A percentile compares a stretch with the other conserved stretches of the same genome.
These are phyloP conservation scores for Phytophthora fragariaefolia DNA, from an alignment of 352 stramenopile species.

Conservation along the genomic window DNA sequence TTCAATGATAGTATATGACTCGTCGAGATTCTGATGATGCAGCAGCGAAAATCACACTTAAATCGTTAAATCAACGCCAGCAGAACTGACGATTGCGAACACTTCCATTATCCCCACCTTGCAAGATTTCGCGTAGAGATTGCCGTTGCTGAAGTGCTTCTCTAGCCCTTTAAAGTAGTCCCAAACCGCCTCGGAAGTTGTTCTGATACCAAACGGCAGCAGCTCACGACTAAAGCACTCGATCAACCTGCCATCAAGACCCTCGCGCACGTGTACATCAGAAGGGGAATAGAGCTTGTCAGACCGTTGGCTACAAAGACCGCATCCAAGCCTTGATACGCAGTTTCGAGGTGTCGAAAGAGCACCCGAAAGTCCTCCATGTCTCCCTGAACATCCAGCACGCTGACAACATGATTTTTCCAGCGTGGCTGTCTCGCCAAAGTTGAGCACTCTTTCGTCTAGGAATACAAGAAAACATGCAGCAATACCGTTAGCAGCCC, in stretches of 20 bases:
- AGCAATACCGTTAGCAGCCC: background rate
- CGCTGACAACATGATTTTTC: background rate
- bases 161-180: background rate
- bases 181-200: background rate
- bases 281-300: background rate
- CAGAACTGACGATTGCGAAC: no score
- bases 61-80: no score
- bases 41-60: no score
- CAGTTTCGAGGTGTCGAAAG: background rate
- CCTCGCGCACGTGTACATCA: background rate
- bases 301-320: background rate
- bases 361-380: background rate
- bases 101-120: no score
- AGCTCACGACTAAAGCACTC: constrained; percentile 2
- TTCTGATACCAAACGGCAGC: background rate
- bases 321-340: constrained; percentile 1
- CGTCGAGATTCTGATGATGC: background rate
- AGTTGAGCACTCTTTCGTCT: background rate
- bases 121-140: background rate
- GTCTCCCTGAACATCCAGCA: background rate
- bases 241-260: background rate
- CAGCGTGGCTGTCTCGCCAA: background rate
- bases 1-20: constrained; percentile 1
- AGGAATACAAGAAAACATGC: background rate
- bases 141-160: background rate